Evolutionary conservation across 257 asterid species (phyloP).

Genomic region (Capsicum rhomboideum): DNA sequence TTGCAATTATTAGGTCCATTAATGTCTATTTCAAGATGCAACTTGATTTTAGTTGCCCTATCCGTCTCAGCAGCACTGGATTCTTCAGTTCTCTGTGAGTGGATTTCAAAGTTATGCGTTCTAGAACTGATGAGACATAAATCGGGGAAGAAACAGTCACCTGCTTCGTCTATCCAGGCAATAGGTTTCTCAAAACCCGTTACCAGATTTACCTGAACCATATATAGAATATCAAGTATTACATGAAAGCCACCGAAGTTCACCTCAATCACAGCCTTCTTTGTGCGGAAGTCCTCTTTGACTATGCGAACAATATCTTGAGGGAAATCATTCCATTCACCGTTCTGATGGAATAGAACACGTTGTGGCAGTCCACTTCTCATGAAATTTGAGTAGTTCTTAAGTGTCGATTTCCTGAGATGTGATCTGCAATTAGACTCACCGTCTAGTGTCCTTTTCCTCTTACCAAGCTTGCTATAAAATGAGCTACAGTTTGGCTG

Average conservation of each 20-base stretch:
- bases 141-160: slow-evolving; percentile 73
- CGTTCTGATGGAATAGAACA: slow-evolving; percentile 50
- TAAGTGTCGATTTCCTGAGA: slow-evolving; percentile 30
- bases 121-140: slow-evolving; percentile 27
- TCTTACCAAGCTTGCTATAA: slow-evolving; percentile 30
- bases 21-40: slow-evolving; percentile 68
- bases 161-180: slow-evolving; percentile 86
- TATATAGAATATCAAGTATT: slow-evolving; percentile 61
- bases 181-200: slow-evolving; percentile 56
- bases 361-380: slow-evolving; percentile 55
- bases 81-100: slow-evolving; percentile 15
- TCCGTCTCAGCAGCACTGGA: slow-evolving; percentile 16
- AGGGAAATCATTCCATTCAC: slow-evolving; percentile 80
- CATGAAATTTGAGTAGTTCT: slow-evolving; percentile 47
- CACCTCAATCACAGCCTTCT: slow-evolving; percentile 57
- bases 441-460: slow-evolving; percentile 26
- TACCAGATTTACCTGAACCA: slow-evolving; percentile 54
- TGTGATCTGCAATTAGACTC: slow-evolving; percentile 12
- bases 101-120: slow-evolving; percentile 1
- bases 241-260: slow-evolving; percentile 33
- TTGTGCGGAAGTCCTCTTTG: slow-evolving; percentile 39
- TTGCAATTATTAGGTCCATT: slow-evolving; percentile 37
- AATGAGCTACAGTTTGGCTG: slow-evolving; percentile 24
- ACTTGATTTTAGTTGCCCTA: slow-evolving; percentile 37
- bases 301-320: slow-evolving; percentile 39